phyloP scores from a whole-genome alignment of 768 basidiomycete species.

The Tylopilus cervinicoccineus region DNA sequence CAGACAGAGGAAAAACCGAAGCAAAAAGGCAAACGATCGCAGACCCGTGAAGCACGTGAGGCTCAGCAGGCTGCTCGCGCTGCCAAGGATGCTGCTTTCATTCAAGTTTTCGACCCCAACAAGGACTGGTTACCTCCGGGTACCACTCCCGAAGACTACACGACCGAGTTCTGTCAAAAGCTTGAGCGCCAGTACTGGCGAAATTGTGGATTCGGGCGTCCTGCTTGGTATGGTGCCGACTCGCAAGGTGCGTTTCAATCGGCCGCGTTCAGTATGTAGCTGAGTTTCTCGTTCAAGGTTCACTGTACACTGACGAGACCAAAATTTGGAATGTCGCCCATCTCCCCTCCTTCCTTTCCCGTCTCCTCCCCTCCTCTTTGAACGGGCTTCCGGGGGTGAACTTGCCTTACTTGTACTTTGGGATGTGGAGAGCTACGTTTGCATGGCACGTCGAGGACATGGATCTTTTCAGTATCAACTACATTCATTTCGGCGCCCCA shows the following conservation, averaged over 20 bases:
- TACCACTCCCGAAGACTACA: constrained; percentile 76
- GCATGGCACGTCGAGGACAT: constrained; percentile 99
- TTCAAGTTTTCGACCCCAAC: constrained; percentile 67
- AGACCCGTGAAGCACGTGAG: constrained; percentile 39
- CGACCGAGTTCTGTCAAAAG: constrained; percentile 79
- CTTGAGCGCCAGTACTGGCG: constrained; percentile 92
- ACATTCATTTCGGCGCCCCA: constrained; percentile 96
- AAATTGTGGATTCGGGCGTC: constrained; percentile 79
- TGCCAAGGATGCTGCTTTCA: constrained; percentile 49
- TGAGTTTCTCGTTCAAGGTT: constrained; percentile 37
- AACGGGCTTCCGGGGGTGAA: constrained; percentile 92
- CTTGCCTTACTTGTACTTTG: constrained; percentile 95
- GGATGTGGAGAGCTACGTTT: constrained; percentile 99
- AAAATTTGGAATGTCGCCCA: constrained; percentile 92
- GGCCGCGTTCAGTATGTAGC: neutral
- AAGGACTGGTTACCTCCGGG: constrained; percentile 77
- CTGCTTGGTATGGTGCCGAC: constrained; percentile 99
- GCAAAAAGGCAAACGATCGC: constrained; percentile 41
- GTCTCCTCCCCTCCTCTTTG: constrained; percentile 63
- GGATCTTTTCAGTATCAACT: constrained; percentile 99
- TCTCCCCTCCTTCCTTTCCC: constrained; percentile 81
- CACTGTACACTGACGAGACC: constrained; percentile 70
- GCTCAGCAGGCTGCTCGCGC: constrained; percentile 48
- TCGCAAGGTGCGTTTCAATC: constrained; percentile 62
- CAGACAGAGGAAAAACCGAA: constrained; percentile 34